Conservation (phyloP, 345 rosid species). For the Lumnitzera littorea region DNA sequence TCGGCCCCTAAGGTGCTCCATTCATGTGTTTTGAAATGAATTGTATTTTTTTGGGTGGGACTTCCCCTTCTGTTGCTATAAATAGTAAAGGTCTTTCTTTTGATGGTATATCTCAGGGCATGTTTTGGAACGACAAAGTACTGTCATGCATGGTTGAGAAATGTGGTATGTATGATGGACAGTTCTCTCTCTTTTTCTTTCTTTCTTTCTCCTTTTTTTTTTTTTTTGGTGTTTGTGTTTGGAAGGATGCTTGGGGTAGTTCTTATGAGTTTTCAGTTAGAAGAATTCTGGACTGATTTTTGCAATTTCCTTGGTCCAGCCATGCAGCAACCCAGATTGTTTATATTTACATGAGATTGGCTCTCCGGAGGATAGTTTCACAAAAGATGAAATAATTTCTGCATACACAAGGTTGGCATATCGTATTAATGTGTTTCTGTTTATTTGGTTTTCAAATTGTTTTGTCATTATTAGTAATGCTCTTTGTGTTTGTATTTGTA, state of each 20-base stretch:
- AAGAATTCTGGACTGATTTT: not conserved
- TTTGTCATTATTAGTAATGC: not conserved
- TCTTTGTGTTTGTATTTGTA: too few species aligned
- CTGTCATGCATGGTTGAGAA: conserved; percentile 97
- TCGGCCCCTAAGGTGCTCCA: conserved; percentile 39
- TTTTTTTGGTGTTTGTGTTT: not conserved
- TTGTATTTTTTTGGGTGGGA: not conserved
- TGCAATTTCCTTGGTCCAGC: conserved; percentile 34
- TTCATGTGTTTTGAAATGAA: not conserved
- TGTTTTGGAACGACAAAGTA: conserved; percentile 96
- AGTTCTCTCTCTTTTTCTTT: too few species aligned
- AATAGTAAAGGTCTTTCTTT: conserved; percentile 4
- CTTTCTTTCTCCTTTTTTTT: not conserved
- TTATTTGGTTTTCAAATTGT: not conserved
- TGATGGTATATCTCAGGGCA: conserved; percentile 40
- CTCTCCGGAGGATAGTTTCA: conserved; percentile 87
- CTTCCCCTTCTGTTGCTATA: not conserved
- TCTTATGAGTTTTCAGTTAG: not conserved
- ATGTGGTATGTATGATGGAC: conserved; percentile 46
- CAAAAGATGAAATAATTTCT: conserved; percentile 87
- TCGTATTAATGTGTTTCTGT: not conserved
- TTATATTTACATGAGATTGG: conserved; percentile 92
- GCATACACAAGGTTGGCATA: conserved; percentile 64
- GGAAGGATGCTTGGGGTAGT: not conserved
- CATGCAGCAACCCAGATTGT: conserved; percentile 93